Base-by-base conservation (phyloP, 2,329 filamentous ascomycete species). In the Ilyonectria sp. region DNA sequence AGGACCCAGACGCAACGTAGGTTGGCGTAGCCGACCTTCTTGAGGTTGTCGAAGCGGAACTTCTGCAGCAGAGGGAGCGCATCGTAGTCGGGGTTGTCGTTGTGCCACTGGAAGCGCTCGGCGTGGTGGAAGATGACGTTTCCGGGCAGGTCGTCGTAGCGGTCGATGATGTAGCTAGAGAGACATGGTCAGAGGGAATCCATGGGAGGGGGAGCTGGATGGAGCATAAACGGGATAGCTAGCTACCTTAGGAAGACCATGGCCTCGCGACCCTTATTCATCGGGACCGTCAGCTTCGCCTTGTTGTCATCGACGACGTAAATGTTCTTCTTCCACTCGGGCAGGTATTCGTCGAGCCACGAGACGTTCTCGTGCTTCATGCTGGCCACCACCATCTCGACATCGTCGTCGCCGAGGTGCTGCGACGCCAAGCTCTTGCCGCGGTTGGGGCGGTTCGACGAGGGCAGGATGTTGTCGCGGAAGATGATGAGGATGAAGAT, bases 1-100 rank as follows among this genome's bases (percentile, higher is more conserved):
- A 88, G 86, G 47, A 84, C 81, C 86, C 85, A 87, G 69, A 86
- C 86, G 75, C 89, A 91, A 58, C 89, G 86, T 57, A 91, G 82
- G 73, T 91, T 91, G 69, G 86, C 85, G 75, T 90, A 91, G 52
- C 89, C 89, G 57, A 84, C 80, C 59, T 82, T 77, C 54, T 84
- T 82, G n/a, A 91, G 82, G 63, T 87, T 84, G 21, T 84, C 77
- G 23, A 87, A 75, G 29, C 83, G 83, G 17, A 90, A 82, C 44
- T 79, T 79, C 56, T 81, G 83, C 63, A 90, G 83, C 3, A 85
- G 81, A 3, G 82, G 79, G 19, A 89, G 82, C n/a, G 84, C 86
- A 74, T 89, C 86, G 79, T 88, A 85, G 58, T 87, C 80, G 7
- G 85, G 84, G 59, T 85, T 82, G 73, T 88, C 86, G 74, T 86